phyloP scores from a whole-genome alignment of 2,329 filamentous ascomycete species.

The Alternaria angustiovoidea region DNA sequence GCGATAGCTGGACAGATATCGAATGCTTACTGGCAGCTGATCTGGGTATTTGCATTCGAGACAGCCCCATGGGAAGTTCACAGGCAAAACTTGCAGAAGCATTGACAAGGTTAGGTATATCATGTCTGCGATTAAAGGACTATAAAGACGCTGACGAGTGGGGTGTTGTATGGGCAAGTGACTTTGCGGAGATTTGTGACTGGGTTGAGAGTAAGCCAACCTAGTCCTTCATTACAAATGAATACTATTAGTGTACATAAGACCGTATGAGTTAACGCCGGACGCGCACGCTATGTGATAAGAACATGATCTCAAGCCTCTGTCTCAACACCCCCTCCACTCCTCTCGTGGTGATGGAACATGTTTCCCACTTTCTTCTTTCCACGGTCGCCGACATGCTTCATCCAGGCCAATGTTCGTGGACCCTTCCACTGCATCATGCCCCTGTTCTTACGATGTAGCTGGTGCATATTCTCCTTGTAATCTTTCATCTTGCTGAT shows the following conservation, averaged over 20 bases:
- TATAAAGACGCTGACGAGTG: constrained; percentile 16
- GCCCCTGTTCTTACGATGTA: constrained; percentile 66
- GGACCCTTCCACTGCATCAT: constrained; percentile 77
- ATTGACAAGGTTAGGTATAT: constrained; percentile 42
- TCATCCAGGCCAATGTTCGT: constrained; percentile 64
- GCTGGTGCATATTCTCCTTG: constrained; percentile 37
- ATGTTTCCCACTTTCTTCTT: constrained; percentile 55
- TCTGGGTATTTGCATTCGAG: constrained; percentile 57
- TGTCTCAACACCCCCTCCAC: constrained; percentile 68
- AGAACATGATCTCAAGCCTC: constrained; percentile 62
- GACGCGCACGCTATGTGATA: constrained; percentile 13
- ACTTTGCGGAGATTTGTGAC: constrained; percentile 18
- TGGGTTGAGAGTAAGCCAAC: constrained; percentile 9
- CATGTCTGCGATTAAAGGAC: constrained; percentile 31
- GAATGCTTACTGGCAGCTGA: constrained; percentile 56
- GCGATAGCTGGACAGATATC: constrained; percentile 59
- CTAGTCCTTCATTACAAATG: neutral
- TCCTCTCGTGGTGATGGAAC: constrained; percentile 66
- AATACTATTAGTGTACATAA: neutral
- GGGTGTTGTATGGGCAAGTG: constrained; percentile 38
- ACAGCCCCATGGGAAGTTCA: constrained; percentile 46
- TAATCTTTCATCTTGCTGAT: constrained; percentile 65
- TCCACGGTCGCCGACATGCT: constrained; percentile 64
- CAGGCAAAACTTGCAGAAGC: constrained; percentile 47
- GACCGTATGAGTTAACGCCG: neutral